Percentiles rank a stretch among this genome's conserved stretches.
Conservation (phyloP, 2,329 filamentous ascomycete genomes). For the Alternaria metachromatica region DNA sequence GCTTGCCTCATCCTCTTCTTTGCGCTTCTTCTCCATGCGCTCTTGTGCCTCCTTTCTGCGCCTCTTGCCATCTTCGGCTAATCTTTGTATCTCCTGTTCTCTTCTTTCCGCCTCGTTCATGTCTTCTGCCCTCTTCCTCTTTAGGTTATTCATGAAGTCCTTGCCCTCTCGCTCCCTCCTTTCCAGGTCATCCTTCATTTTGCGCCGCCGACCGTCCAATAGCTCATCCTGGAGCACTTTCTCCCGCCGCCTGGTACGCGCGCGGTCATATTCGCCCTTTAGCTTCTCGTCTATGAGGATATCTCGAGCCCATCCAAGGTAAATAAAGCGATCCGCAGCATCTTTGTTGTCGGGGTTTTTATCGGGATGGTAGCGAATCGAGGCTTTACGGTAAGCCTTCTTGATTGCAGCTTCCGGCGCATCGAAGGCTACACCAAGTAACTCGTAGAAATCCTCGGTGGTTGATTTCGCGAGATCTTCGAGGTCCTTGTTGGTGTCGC, state of each 20-base stretch:
- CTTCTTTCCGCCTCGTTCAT: constrained; percentile 63
- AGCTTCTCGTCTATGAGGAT: constrained; percentile 75
- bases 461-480: constrained; percentile 51
- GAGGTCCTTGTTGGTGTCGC: constrained; percentile 50
- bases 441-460: constrained; percentile 73
- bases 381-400: constrained; percentile 82
- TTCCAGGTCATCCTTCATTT: constrained; percentile 88
- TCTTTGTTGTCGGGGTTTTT: constrained; percentile 69
- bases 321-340: constrained; percentile 82
- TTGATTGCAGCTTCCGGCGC: constrained; percentile 76
- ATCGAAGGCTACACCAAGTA: constrained; percentile 71
- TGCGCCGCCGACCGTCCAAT: constrained; percentile 74
- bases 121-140: constrained; percentile 55
- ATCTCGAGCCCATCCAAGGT: constrained; percentile 85
- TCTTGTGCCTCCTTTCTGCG: constrained; percentile 63
- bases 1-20: constrained; percentile 54
- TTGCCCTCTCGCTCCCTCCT: constrained; percentile 66
- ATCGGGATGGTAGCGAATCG: constrained; percentile 92
- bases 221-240: constrained; percentile 74
- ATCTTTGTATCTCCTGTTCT: constrained; percentile 56
- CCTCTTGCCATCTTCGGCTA: constrained; percentile 59
- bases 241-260: constrained; percentile 72
- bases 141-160: constrained; percentile 41
- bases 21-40: constrained; percentile 60
- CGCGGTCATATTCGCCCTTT: constrained; percentile 78